phyloP scores from a whole-genome alignment of 129 eudicot genomes.

The Saposhnikovia divaricata region DNA sequence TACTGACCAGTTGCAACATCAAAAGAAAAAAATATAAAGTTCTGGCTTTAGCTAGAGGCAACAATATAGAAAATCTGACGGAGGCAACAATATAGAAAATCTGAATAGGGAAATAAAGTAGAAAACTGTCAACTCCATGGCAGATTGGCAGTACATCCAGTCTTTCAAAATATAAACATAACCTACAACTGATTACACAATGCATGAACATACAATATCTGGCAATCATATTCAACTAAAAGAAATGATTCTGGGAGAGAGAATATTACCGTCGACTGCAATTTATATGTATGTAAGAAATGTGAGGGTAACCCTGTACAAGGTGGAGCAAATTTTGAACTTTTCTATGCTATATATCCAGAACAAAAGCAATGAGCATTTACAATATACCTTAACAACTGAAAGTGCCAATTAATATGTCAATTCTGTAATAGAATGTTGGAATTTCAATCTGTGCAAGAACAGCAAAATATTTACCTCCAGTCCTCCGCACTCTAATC shows the following conservation, averaged over 20 bases:
- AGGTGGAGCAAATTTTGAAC: too few relatives aligned
- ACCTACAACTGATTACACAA: not conserved
- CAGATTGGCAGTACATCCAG: not conserved
- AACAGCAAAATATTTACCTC: too few relatives aligned
- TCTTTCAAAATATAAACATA: not conserved
- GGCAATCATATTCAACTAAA: not conserved
- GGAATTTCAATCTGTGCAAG: too few relatives aligned
- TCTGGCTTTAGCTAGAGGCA: not conserved
- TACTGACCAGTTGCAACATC: not conserved
- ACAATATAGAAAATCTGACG: not conserved
- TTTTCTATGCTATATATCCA: too few relatives aligned
- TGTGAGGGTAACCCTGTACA: too few relatives aligned
- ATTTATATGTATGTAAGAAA: too few relatives aligned
- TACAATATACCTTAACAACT: too few relatives aligned
- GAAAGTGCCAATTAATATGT: too few relatives aligned
- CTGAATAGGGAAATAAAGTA: not conserved
- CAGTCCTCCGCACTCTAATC: too few relatives aligned
- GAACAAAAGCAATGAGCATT: too few relatives aligned
- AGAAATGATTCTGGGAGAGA: not conserved
- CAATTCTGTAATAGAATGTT: too few relatives aligned
- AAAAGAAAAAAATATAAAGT: not conserved
- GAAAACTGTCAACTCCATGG: not conserved
- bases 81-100: not conserved
- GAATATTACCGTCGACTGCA: not conserved
- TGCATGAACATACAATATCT: not conserved